Percentiles rank a stretch among this genome's conserved stretches.
Conservation (phyloP, 2,329 filamentous ascomycete genomes). For the Neonectria coccinea region DNA sequence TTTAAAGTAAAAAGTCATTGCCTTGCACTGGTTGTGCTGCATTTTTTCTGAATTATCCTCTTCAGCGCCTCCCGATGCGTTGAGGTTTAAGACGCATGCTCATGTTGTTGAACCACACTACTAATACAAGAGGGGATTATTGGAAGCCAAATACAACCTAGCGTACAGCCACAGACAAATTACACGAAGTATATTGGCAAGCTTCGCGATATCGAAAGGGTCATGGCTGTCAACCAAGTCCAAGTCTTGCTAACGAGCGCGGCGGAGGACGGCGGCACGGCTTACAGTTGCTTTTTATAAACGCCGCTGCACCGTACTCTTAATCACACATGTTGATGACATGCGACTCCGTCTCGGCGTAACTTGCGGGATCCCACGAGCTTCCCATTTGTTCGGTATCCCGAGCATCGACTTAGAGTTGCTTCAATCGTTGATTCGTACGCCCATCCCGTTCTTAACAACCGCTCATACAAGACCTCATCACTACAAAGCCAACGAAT, state of each 20-base stretch:
- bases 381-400: background rate
- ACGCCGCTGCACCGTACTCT: background rate
- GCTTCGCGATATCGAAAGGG: background rate
- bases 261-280: too few species aligned
- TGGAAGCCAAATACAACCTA: background rate
- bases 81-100: background rate
- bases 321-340: background rate
- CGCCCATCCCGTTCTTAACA: background rate
- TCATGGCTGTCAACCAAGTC: too few species aligned
- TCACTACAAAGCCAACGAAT: background rate
- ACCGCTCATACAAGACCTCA: slow-evolving; percentile 6
- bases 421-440: slow-evolving; percentile 8
- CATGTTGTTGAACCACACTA: background rate
- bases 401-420: background rate
- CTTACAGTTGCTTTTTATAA: too few species aligned
- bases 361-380: background rate
- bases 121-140: background rate
- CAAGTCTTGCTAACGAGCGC: background rate
- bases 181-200: background rate
- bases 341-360: background rate
- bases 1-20: background rate
- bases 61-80: background rate
- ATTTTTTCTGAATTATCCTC: background rate
- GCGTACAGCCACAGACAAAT: background rate
- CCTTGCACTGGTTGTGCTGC: background rate